Evolutionary conservation across 2,329 filamentous ascomycete species (phyloP).

Genomic region (Colletotrichum simmondsii): DNA sequence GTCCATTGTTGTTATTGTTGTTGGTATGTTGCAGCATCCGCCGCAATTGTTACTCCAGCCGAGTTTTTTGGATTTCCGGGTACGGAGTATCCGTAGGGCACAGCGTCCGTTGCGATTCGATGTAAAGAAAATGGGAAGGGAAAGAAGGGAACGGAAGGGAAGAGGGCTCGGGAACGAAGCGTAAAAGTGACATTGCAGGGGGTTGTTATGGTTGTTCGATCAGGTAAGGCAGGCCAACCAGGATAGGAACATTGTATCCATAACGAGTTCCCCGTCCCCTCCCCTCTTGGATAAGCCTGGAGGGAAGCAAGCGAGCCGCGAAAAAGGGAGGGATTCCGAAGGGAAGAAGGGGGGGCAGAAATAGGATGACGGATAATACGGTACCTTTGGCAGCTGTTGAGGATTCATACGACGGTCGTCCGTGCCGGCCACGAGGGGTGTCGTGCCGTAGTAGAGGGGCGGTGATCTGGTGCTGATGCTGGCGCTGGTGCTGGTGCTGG

Average conservation of each 20-base stretch:
- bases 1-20: conserved; percentile 5
- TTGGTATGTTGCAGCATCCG: background rate
- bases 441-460: conserved; percentile 42
- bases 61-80: too few species aligned
- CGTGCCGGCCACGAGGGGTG: conserved; percentile 49
- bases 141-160: conserved; percentile 31
- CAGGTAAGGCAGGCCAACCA: conserved; percentile 1
- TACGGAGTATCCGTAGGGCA: background rate
- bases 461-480: conserved; percentile 42
- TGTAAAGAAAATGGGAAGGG: conserved; percentile 31
- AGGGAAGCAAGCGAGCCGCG: background rate
- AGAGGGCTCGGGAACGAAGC: conserved; percentile 17
- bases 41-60: background rate
- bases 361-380: conserved; percentile 20
- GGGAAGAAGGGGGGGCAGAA: background rate
- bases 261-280: too few species aligned
- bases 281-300: background rate
- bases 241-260: too few species aligned
- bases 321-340: background rate
- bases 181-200: conserved; percentile 29
- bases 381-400: conserved; percentile 56
- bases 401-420: conserved; percentile 56
- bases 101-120: conserved; percentile 8
- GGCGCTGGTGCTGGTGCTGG: conserved; percentile 35
- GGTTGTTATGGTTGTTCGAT: conserved; percentile 1